Evolutionary conservation across 2,329 filamentous ascomycete species (phyloP).

Genomic region (Aspergillus tamarii): DNA sequence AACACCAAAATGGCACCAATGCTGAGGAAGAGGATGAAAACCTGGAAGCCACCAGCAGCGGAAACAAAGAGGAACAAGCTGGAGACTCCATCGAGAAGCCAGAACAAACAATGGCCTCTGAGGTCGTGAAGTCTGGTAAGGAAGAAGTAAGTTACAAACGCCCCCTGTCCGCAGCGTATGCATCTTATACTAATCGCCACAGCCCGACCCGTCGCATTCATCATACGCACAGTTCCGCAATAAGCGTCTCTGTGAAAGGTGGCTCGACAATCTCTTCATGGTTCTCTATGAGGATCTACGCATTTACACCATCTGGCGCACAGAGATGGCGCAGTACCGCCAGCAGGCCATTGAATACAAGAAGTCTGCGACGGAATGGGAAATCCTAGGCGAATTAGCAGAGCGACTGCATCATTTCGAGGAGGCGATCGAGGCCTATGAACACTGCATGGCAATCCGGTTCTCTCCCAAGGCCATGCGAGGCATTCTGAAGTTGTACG

Average conservation of each 20-base stretch:
- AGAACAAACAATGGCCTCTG: slow-evolving; percentile 74
- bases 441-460: slow-evolving; percentile 79
- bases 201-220: slow-evolving; percentile 68
- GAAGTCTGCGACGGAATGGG: slow-evolving; percentile 97
- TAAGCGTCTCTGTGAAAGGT: slow-evolving; percentile 94
- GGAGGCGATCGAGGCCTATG: slow-evolving; percentile 91
- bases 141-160: slow-evolving; percentile 62
- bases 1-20: slow-evolving; percentile 33
- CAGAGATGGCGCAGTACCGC: slow-evolving; percentile 93
- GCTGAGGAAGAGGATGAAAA: slow-evolving; percentile 31
- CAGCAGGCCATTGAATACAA: slow-evolving; percentile 94
- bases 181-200: background rate
- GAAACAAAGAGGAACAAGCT: slow-evolving; percentile 31
- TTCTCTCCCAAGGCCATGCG: slow-evolving; percentile 93
- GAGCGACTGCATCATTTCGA: slow-evolving; percentile 90
- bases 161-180: background rate
- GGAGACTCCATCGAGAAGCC: slow-evolving; percentile 71
- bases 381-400: slow-evolving; percentile 90
- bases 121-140: slow-evolving; percentile 73
- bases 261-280: slow-evolving; percentile 99
- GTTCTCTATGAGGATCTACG: slow-evolving; percentile 96
- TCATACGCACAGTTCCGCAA: slow-evolving; percentile 91
- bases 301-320: slow-evolving; percentile 99
- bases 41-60: slow-evolving; percentile 35
- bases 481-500: slow-evolving; percentile 79